phyloP scores from a whole-genome alignment of 2,329 filamentous ascomycete genomes.

The Polytolypa hystricis region DNA sequence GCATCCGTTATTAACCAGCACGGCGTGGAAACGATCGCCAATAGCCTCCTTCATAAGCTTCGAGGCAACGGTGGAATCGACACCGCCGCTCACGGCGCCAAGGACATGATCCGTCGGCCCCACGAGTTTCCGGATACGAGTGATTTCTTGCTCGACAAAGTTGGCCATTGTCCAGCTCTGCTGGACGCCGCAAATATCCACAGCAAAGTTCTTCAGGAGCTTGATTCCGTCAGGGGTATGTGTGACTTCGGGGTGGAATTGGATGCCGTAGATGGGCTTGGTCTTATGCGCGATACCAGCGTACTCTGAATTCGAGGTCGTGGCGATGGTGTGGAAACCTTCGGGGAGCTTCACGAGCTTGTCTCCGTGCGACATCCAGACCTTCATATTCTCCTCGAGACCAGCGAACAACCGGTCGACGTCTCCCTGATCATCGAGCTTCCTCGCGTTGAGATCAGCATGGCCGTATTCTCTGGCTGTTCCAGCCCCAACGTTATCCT shows the following conservation, averaged over 20 bases:
- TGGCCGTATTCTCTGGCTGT: constrained; percentile 62
- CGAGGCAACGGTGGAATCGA: constrained; percentile 80
- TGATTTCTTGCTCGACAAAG: constrained; percentile 72
- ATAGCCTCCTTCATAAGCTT: constrained; percentile 82
- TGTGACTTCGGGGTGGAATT: constrained; percentile 82
- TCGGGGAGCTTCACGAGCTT: constrained; percentile 67
- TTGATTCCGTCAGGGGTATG: constrained; percentile 59
- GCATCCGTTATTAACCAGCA: constrained; percentile 75
- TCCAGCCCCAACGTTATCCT: constrained; percentile 56
- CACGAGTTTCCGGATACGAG: constrained; percentile 68
- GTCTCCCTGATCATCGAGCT: constrained; percentile 33
- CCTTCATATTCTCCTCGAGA: constrained; percentile 57
- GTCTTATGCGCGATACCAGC: constrained; percentile 56
- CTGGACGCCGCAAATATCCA: constrained; percentile 66
- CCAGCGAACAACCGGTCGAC: constrained; percentile 71
- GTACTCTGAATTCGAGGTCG: constrained; percentile 63
- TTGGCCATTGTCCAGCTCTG: constrained; percentile 77
- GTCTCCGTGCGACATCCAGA: constrained; percentile 85
- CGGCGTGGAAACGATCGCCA: constrained; percentile 70
- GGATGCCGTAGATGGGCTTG: constrained; percentile 62
- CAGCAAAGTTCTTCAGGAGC: constrained; percentile 70
- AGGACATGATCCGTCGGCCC: constrained; percentile 74
- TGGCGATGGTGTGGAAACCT: constrained; percentile 62
- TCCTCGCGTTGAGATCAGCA: constrained; percentile 50
- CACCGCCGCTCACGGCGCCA: constrained; percentile 69